phyloP scores from a whole-genome alignment of 2,329 filamentous ascomycete genomes.

The Monosporascus cannonballus region DNA sequence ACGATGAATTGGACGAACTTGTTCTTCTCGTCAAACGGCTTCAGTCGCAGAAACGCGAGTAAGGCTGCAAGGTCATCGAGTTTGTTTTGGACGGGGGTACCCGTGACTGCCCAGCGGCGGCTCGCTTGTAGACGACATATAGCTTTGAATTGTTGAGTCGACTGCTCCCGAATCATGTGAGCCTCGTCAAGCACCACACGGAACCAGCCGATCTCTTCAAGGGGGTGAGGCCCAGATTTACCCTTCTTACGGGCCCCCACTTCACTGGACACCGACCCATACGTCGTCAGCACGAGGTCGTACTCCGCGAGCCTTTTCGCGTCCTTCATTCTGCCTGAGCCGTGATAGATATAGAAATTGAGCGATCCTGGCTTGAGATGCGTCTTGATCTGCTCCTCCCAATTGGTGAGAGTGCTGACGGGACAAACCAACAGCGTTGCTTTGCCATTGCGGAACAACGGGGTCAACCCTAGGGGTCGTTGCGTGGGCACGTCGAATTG shows the following conservation, averaged over 20 bases:
- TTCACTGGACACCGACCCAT: constrained; percentile 80
- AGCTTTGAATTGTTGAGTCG: constrained; percentile 75
- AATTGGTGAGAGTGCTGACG: constrained; percentile 86
- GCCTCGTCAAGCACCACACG: constrained; percentile 92
- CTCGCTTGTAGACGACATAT: constrained; percentile 74
- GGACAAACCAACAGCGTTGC: constrained; percentile 85
- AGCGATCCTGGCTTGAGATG: constrained; percentile 64
- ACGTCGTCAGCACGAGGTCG: constrained; percentile 88
- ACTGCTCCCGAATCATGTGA: constrained; percentile 85
- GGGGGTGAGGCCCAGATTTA: constrained; percentile 55
- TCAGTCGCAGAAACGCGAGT: constrained; percentile 76
- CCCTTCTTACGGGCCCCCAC: constrained; percentile 56
- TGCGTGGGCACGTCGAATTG: constrained; percentile 35
- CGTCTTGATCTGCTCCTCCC: constrained; percentile 84
- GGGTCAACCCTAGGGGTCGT: constrained; percentile 41
- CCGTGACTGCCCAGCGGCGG: constrained; percentile 93
- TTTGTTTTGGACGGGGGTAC: constrained; percentile 90
- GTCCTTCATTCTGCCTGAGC: constrained; percentile 66
- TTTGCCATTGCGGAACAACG: constrained; percentile 60
- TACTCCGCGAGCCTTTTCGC: constrained; percentile 61
- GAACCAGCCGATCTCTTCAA: constrained; percentile 83
- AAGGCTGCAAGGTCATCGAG: constrained; percentile 85
- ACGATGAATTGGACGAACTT: constrained; percentile 78
- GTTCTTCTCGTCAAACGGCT: constrained; percentile 73
- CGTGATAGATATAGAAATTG: constrained; percentile 81